Percentiles rank a stretch among this genome's conserved stretches.
These are phyloP conservation scores for Tetrastigma voinierianum DNA, from an alignment of 164 flowering plant genomes.

Conservation along the genomic window DNA sequence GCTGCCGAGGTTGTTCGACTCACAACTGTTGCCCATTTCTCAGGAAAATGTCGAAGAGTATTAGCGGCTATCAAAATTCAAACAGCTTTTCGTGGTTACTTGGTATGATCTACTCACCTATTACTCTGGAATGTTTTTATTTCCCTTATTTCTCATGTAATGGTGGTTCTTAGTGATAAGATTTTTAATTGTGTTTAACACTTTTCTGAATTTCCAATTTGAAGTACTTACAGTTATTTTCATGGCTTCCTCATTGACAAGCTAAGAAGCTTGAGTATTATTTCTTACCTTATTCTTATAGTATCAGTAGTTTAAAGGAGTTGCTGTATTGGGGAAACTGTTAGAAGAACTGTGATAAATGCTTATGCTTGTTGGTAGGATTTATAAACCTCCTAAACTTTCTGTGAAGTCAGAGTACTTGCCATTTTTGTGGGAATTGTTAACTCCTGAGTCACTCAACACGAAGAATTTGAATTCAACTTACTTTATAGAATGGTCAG, in stretches of 20 bases:
- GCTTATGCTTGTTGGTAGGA: not conserved
- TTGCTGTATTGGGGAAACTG: too few species aligned
- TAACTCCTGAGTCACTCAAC: not conserved
- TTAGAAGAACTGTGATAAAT: not conserved
- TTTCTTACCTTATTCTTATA: not conserved
- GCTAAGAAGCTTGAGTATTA: too few species aligned
- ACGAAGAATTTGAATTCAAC: not conserved
- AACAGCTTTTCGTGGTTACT: constrained; percentile 74
- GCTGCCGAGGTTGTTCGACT: constrained; percentile 80
- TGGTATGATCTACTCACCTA: constrained; percentile 34
- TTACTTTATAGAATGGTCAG: not conserved
- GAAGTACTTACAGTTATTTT: too few species aligned
- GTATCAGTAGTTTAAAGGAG: too few species aligned
- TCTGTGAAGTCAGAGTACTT: not conserved
- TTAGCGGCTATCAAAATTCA: constrained; percentile 76
- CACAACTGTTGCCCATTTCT: constrained; percentile 33
- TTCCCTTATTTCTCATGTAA: not conserved
- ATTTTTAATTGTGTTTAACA: too few species aligned
- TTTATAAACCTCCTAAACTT: not conserved
- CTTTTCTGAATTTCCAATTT: too few species aligned
- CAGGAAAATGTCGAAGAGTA: constrained; percentile 78
- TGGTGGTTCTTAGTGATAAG: too few species aligned
- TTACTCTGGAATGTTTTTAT: not conserved
- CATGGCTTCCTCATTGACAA: too few species aligned
- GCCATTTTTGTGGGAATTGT: not conserved